phyloP scores from a whole-genome alignment of 2,329 filamentous ascomycete species.

The Graphilbum sp. region DNA sequence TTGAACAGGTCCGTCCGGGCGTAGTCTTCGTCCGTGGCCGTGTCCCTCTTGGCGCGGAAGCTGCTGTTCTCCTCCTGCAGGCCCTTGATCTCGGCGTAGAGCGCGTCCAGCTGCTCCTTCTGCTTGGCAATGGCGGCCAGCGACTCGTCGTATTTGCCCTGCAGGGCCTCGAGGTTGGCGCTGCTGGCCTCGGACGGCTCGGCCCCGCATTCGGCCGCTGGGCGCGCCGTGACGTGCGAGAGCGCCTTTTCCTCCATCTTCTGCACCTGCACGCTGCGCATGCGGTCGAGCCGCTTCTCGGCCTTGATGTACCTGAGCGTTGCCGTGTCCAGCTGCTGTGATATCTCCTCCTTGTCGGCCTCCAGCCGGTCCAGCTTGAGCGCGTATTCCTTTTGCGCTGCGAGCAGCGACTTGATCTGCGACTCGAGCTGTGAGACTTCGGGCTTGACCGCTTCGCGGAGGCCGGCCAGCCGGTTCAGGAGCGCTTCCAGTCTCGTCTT shows the following conservation, averaged over 20 bases:
- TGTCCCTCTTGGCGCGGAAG: constrained; percentile 50
- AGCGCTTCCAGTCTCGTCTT: constrained; percentile 57
- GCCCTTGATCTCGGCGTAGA: constrained; percentile 60
- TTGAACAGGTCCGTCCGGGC: constrained; percentile 89
- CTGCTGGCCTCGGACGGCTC: constrained; percentile 28
- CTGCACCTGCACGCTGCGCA: constrained; percentile 75
- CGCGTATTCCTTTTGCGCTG: constrained; percentile 66
- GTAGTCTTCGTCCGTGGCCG: constrained; percentile 81
- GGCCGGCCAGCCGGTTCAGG: constrained; percentile 37
- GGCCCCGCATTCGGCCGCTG: constrained; percentile 37
- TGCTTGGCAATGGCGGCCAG: constrained; percentile 63
- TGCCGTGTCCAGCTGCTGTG: constrained; percentile 73
- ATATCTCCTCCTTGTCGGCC: constrained; percentile 68
- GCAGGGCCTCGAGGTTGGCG: constrained; percentile 46
- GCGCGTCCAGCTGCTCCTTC: constrained; percentile 70
- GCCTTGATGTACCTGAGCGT: constrained; percentile 87
- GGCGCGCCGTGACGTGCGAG: constrained; percentile 39
- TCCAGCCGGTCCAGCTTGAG: constrained; percentile 60
- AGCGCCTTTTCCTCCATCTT: constrained; percentile 85
- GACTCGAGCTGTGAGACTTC: constrained; percentile 58
- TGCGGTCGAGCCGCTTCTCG: constrained; percentile 83
- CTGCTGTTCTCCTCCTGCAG: constrained; percentile 66
- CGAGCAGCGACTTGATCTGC: constrained; percentile 58
- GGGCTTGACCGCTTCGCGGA: constrained; percentile 39
- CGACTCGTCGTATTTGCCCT: constrained; percentile 63